A percentile compares a stretch with the other conserved stretches of the same genome.
phyloP scores from a whole-genome alignment of 805 yeast species.

The Candida alai region DNA sequence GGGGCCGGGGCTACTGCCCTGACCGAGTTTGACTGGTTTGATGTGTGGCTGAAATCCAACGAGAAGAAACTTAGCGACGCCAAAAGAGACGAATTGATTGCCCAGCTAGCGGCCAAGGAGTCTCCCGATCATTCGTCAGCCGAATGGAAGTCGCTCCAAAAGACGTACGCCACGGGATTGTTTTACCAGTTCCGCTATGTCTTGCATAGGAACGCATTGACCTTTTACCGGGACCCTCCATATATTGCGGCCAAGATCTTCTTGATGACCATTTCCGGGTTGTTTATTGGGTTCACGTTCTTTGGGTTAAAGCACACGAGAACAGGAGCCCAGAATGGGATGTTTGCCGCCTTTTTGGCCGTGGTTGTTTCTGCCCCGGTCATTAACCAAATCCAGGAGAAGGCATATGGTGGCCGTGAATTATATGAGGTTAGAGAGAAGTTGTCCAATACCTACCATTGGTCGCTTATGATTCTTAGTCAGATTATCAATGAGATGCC shows the following conservation, averaged over 20 bases:
- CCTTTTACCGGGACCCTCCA: constrained; percentile 38
- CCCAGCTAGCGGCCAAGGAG: constrained; percentile 3
- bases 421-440: constrained; percentile 68
- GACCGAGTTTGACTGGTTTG: constrained; percentile 56
- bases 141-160: constrained; percentile 3
- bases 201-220: constrained; percentile 14
- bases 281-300: constrained; percentile 27
- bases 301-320: constrained; percentile 23
- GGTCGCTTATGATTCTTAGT: constrained; percentile 56
- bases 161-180: constrained; percentile 17
- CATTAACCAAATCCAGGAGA: constrained; percentile 60
- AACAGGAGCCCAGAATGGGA: constrained; percentile 55
- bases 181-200: constrained; percentile 17
- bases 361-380: constrained; percentile 55
- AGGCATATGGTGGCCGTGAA: constrained; percentile 55
- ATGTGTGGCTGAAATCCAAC: constrained; percentile 47
- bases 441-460: constrained; percentile 68
- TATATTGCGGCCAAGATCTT: constrained; percentile 40
- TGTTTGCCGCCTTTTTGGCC: constrained; percentile 59
- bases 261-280: constrained; percentile 49
- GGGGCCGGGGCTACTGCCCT: constrained; percentile 79
- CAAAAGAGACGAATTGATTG: constrained; percentile 12
- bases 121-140: background rate
- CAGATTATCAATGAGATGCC: constrained; percentile 60
- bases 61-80: constrained; percentile 13